phyloP scores from a whole-genome alignment of 306 rosid genomes.

The Acmispon strigosus region DNA sequence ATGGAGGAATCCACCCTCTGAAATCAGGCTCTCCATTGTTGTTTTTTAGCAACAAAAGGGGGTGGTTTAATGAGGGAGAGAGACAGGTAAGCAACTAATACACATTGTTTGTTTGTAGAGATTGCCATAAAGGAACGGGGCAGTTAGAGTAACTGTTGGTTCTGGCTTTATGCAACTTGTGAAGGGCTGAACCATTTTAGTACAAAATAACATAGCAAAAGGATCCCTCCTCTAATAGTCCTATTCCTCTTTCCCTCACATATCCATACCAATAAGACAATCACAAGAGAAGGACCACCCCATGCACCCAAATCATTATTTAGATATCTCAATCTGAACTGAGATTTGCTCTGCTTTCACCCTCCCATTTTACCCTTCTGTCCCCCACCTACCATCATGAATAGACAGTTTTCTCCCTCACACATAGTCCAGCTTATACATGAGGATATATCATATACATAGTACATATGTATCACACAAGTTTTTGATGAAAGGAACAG shows the following conservation, averaged over 20 bases:
- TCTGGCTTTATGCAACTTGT: slow-evolving; percentile 53
- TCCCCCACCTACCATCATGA: slow-evolving; percentile 39
- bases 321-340: slow-evolving; percentile 67
- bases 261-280: slow-evolving; percentile 36
- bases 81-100: slow-evolving; percentile 19
- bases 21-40: neutral
- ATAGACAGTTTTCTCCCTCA: slow-evolving; percentile 26
- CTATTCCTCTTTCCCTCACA: slow-evolving; percentile 17
- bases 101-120: slow-evolving; percentile 29
- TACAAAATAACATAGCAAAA: slow-evolving; percentile 33
- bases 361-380: slow-evolving; percentile 19
- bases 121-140: slow-evolving; percentile 37
- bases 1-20: slow-evolving; percentile 33
- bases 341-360: slow-evolving; percentile 48
- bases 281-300: slow-evolving; percentile 49
- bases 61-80: slow-evolving; percentile 29
- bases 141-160: slow-evolving; percentile 45
- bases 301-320: slow-evolving; percentile 41
- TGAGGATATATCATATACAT: neutral
- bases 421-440: neutral
- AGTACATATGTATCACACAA: slow-evolving; percentile 35
- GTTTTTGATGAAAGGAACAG: slow-evolving; percentile 40
- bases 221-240: neutral
- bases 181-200: slow-evolving; percentile 40
- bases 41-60: slow-evolving; percentile 29